Conservation (phyloP, 345 rosid species). For the Crucihimalaya himalaica region DNA sequence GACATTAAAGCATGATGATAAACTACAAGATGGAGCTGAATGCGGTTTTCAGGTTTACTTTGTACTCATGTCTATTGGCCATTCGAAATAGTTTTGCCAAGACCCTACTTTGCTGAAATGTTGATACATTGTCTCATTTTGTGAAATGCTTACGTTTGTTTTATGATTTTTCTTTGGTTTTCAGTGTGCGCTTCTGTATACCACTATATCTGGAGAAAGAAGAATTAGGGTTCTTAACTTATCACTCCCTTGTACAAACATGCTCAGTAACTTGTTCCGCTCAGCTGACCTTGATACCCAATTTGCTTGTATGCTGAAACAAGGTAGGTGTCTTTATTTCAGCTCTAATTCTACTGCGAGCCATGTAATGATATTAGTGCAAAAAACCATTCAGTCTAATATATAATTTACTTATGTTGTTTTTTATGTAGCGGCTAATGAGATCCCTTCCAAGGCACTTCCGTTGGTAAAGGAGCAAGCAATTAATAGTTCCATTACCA, state of each 20-base stretch:
- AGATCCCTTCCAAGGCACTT: conserved; percentile 70
- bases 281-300: conserved; percentile 96
- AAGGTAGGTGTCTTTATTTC: conserved; percentile 52
- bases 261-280: conserved; percentile 87
- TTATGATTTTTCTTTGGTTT: conserved; percentile 36
- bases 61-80: conserved; percentile 15
- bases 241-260: conserved; percentile 89
- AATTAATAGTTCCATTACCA: conserved; percentile 67
- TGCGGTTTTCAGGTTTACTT: conserved; percentile 83
- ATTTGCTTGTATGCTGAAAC: conserved; percentile 92
- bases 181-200: conserved; percentile 97
- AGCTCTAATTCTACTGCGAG: conserved; percentile 10
- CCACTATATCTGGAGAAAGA: conserved; percentile 90
- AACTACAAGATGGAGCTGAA: conserved; percentile 92
- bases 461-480: conserved; percentile 69
- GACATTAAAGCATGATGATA: conserved; percentile 91
- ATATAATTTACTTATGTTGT: conserved; percentile 9
- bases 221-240: conserved; percentile 89
- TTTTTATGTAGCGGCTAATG: conserved; percentile 63
- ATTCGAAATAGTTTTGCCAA: not conserved
- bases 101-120: conserved; percentile 13
- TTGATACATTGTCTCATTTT: conserved; percentile 11
- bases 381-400: not conserved
- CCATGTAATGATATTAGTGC: not conserved
- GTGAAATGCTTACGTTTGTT: not conserved